Evolutionary conservation across 2,329 filamentous ascomycete genomes (phyloP), one percentile per base, ranked within the genome.

Genomic region (Cladosporium sp.): DNA sequence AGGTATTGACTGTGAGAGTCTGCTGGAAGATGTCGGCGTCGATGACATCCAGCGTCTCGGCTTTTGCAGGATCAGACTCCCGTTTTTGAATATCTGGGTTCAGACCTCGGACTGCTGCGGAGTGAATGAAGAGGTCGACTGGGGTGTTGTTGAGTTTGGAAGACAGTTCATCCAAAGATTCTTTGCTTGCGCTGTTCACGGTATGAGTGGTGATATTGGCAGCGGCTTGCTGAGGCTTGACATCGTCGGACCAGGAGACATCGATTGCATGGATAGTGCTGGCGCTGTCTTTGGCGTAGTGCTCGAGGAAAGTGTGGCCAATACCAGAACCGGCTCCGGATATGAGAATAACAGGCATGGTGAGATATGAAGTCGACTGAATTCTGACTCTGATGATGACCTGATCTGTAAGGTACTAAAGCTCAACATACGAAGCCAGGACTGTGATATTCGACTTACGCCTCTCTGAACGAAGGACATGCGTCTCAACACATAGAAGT

Each of bases 101-200:
- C 9, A 50, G 39, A 9, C 47, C 47, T 11, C 47, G 47, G 1
- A 50, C 22, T 1, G 47, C 40, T 3, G 47, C 40, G 13, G 40
- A 50, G 40, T 50, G 47, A 12, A 50, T 44, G 47, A 50, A 50
- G 30, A 50, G 40, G 20, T 50, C 40, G 7, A 50, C 29, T 7
- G 47, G 47, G n/a, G 40, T 30, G 32, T 39, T 32, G 18, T 39
- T 32, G 17, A 50, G 40, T 8, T 17, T 38, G 5, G 47, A 44
- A 1, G 12, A 32, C 15, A 50, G 12, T 12, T 43, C 34, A 20
- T 50, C 47, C 12, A 50, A 17, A 24, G 47, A 50, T 15, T 24
- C 19, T 6, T 50, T 9, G 4, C 30, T 37, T n/a, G 47, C 30
- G 18, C 30, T 50, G 34, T 50, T 29, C 30, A 50, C 40, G 19